Percentiles rank a stretch among this genome's conserved stretches.
phyloP scores from a whole-genome alignment of 2,329 filamentous ascomycete genomes.

The Penicillium rolfsii region DNA sequence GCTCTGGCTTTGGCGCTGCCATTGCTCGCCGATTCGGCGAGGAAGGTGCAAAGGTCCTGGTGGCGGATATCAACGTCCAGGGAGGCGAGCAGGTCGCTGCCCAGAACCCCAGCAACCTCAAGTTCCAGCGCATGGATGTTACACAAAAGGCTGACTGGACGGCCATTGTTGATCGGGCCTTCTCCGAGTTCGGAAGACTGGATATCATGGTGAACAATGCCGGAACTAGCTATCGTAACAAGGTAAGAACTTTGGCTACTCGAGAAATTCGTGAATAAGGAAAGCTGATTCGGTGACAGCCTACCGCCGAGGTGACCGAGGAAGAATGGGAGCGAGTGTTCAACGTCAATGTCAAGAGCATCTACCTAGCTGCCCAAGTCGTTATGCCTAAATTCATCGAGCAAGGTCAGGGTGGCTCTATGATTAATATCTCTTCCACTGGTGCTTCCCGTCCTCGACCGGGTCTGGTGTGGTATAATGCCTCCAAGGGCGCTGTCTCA shows the following conservation, averaged over 20 bases:
- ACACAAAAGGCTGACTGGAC: slow-evolving; percentile 42
- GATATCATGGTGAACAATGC: slow-evolving; percentile 55
- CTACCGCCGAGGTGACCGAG: slow-evolving; percentile 47
- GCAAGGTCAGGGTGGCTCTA: slow-evolving; percentile 45
- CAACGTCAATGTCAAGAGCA: slow-evolving; percentile 50
- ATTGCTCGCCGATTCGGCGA: slow-evolving; percentile 45
- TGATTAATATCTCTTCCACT: slow-evolving; percentile 52
- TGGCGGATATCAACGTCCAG: slow-evolving; percentile 47
- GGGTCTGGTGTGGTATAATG: slow-evolving; percentile 52
- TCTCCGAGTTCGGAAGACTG: slow-evolving; percentile 40
- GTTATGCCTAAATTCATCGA: slow-evolving; percentile 43
- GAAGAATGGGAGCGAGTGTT: slow-evolving; percentile 51
- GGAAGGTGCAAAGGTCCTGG: slow-evolving; percentile 48
- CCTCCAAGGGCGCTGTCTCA: slow-evolving; percentile 49
- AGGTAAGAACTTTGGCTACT: slow-evolving; percentile 29
- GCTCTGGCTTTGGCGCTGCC: slow-evolving; percentile 49
- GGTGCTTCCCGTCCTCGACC: slow-evolving; percentile 48
- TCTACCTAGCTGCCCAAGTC: slow-evolving; percentile 42
- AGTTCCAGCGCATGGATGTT: slow-evolving; percentile 43
- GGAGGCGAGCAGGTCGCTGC: slow-evolving; percentile 40
- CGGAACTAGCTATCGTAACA: slow-evolving; percentile 47
- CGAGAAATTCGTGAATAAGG: not conserved
- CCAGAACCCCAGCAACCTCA: slow-evolving; percentile 33
- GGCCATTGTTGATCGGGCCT: slow-evolving; percentile 33
- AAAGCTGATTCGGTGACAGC: slow-evolving; percentile 27